Base-by-base conservation (phyloP, 2,329 filamentous ascomycete species). In the Colletotrichum lindemuthianum region DNA sequence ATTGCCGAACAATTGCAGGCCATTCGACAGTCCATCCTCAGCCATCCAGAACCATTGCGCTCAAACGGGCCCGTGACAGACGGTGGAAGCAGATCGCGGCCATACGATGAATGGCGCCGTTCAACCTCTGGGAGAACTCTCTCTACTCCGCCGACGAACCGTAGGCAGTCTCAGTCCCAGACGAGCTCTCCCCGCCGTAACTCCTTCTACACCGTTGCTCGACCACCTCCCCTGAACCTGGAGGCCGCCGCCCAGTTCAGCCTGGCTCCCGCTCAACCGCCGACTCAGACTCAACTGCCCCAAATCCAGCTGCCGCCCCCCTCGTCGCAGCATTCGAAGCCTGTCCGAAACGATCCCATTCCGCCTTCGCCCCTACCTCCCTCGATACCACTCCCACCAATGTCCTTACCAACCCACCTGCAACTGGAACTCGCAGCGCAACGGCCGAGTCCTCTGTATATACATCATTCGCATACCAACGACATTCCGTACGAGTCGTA, bases 401-500 rank as follows among this genome's bases (percentile, higher is more conserved):
- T 90, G 86, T 90, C 88, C 0, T 81, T 90, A 33, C 87, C 87
- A 3, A 90, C 87, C 1, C 83, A 90, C 54, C 76, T 90, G 2
- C 87, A 90, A 70, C 82, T 90, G 0, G 88, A 90, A 71, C 76
- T 90, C 10, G 86, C 88, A 2, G 86, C 84, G 4, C 82, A 87
- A 60, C 80, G 85, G 37, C 88, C 88, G 5, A 89, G 86, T 51
- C 87, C 87, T 7, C 75, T 90, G n/a, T 90, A 90, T 69, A 89
- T 90, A 60, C 83, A 89, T 70, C 85, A 86, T 66, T 84, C 86
- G 0, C 79, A 85, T 49, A 73, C 82, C 0, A 81, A 77, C 65
- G 87, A 89, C 59, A 78, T 82, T 32, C 93, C 93, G 0, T 98
- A 97, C 76, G 96, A 99, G 76, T 97, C 94, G 4, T 95, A 92